A percentile compares a stretch with the other conserved stretches of the same genome.
Conservation (phyloP, 352 stramenopile genomes). For the Globisporangium canariense region DNA sequence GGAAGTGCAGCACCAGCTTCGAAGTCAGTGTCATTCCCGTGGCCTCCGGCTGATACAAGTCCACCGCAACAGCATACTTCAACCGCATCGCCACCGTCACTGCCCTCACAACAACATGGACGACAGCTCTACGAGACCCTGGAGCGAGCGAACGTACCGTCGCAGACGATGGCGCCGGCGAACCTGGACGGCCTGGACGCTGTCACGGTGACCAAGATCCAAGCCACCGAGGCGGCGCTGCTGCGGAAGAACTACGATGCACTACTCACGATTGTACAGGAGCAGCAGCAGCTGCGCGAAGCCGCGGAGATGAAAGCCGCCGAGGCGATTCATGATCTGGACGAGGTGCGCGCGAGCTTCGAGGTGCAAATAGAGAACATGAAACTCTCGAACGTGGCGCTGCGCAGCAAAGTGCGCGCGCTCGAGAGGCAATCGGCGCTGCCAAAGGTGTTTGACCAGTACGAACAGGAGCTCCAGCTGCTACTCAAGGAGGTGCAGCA, state of each 20-base stretch:
- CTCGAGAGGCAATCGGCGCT: conserved; percentile 50
- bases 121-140: conserved; percentile 11
- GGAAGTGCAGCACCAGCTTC: background rate
- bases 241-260: conserved; percentile 79
- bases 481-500: conserved; percentile 55
- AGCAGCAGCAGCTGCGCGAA: conserved; percentile 65
- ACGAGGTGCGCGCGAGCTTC: conserved; percentile 50
- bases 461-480: conserved; percentile 57
- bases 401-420: conserved; percentile 65
- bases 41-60: background rate
- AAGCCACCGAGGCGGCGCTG: conserved; percentile 55
- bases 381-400: conserved; percentile 56
- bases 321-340: conserved; percentile 45
- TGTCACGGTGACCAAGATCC: conserved; percentile 43
- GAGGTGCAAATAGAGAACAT: conserved; percentile 78
- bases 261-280: conserved; percentile 67
- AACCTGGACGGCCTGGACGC: conserved; percentile 57
- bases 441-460: conserved; percentile 65
- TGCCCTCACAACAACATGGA: background rate
- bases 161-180: conserved; percentile 30
- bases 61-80: background rate
- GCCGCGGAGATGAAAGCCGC: conserved; percentile 36
- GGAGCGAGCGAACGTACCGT: conserved; percentile 23
- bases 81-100: background rate
- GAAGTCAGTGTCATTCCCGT: background rate